These are phyloP conservation scores for Lyophyllum semitale DNA, from an alignment of 768 basidiomycete species.

Conservation along the genomic window DNA sequence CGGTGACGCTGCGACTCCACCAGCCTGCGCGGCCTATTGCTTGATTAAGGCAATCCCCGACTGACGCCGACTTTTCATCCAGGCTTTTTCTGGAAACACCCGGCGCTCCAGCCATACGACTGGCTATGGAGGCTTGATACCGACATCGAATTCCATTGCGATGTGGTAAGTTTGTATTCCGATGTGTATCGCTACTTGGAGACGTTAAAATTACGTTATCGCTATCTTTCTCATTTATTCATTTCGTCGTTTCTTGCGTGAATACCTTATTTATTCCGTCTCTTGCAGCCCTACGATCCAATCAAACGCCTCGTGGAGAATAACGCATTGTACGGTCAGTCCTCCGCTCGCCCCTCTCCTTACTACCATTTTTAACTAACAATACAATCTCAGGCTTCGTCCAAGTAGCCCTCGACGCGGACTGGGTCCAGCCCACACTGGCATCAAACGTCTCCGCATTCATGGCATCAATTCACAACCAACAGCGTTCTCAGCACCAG, in stretches of 20 bases:
- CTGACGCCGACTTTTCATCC: not conserved
- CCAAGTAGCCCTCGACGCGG: slow-evolving; percentile 25
- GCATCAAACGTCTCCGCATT: slow-evolving; percentile 29
- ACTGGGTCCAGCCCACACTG: slow-evolving; percentile 28
- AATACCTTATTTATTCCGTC: not conserved
- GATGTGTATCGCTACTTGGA: not conserved
- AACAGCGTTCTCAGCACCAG: not conserved
- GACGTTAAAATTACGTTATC: not conserved
- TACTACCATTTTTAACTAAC: not conserved
- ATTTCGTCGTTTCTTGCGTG: not conserved
- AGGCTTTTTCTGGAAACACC: slow-evolving; percentile 33
- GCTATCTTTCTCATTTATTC: not conserved
- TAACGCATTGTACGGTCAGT: slow-evolving; percentile 26
- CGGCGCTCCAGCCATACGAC: slow-evolving; percentile 25
- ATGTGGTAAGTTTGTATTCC: slow-evolving; percentile 21
- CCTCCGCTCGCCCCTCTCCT: not conserved
- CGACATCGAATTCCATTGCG: slow-evolving; percentile 33
- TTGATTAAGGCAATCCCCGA: not conserved
- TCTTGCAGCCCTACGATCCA: slow-evolving; percentile 28
- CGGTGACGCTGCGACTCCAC: not conserved
- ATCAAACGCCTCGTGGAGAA: slow-evolving; percentile 23
- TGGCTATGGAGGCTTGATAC: slow-evolving; percentile 33
- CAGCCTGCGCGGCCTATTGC: too few species aligned
- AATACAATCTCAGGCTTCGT: slow-evolving; percentile 22
- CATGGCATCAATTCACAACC: slow-evolving; percentile 6